These are phyloP conservation scores for Aureobasidium uvarum DNA, from an alignment of 2,329 filamentous ascomycete genomes.

Conservation along the genomic window DNA sequence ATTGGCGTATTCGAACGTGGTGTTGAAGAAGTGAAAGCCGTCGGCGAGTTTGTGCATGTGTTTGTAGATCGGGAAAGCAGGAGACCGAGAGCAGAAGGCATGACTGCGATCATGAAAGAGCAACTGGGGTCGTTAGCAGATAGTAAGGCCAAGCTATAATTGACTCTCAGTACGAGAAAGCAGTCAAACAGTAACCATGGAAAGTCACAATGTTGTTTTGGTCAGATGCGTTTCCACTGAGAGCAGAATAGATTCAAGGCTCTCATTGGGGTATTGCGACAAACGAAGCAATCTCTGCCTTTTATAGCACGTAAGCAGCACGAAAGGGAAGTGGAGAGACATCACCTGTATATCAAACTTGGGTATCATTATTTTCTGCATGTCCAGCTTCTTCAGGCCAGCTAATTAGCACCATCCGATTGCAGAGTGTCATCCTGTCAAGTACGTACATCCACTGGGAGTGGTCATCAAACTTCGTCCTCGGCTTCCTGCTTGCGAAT, in stretches of 20 bases:
- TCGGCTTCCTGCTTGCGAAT: conserved; percentile 41
- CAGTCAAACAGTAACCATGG: neutral
- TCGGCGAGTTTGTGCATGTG: conserved; percentile 83
- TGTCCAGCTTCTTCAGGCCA: neutral
- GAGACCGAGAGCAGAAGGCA: conserved; percentile 64
- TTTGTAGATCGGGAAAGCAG: conserved; percentile 75
- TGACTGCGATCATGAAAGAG: conserved; percentile 57
- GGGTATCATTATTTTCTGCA: conserved; percentile 17
- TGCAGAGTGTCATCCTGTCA: neutral
- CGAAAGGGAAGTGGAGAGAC: neutral
- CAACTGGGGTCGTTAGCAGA: conserved; percentile 40
- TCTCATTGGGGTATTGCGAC: neutral
- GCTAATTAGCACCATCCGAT: conserved; percentile 11
- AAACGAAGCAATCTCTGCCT: neutral
- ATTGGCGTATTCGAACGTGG: conserved; percentile 80
- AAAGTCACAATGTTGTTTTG: neutral
- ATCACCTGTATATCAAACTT: conserved; percentile 5
- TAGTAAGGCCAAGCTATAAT: conserved; percentile 29
- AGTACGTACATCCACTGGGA: conserved; percentile 11
- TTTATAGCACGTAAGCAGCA: conserved; percentile 9
- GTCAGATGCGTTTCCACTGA: neutral
- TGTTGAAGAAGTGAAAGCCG: conserved; percentile 70
- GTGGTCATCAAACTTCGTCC: neutral
- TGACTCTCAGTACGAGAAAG: neutral
- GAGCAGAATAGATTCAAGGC: neutral